These are phyloP conservation scores for Trametes cubensis DNA, from an alignment of 768 basidiomycete species.

Conservation along the genomic window DNA sequence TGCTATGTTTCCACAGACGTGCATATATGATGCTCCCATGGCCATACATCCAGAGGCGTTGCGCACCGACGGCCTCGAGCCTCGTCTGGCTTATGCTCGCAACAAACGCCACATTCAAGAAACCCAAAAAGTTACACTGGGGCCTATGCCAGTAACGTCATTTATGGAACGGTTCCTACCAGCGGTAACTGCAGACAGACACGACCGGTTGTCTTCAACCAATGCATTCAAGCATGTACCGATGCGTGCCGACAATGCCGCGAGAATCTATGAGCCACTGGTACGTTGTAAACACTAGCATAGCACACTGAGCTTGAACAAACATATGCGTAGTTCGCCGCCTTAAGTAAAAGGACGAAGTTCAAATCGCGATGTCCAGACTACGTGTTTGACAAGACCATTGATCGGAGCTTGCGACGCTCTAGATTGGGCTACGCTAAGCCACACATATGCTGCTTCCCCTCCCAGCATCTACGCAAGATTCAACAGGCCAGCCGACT, in stretches of 20 bases:
- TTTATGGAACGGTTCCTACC: not conserved
- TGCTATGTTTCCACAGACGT: too few relatives aligned
- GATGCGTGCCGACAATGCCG: not conserved
- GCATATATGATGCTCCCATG: too few relatives aligned
- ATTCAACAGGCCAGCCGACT: not conserved
- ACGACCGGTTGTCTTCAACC: not conserved
- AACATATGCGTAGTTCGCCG: conserved; percentile 24
- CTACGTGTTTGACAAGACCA: conserved; percentile 4
- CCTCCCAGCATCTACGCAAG: not conserved
- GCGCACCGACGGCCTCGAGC: too few relatives aligned
- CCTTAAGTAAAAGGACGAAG: not conserved
- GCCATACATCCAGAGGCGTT: too few relatives aligned
- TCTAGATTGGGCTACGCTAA: not conserved
- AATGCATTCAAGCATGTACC: conserved; percentile 8
- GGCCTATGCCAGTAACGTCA: conserved; percentile 14
- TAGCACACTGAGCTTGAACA: not conserved
- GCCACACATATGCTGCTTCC: conserved; percentile 20
- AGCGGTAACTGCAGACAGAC: not conserved
- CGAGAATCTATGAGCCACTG: not conserved
- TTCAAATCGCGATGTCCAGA: conserved; percentile 8
- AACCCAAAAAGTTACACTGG: not conserved
- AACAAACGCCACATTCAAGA: too few relatives aligned
- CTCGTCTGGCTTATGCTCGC: too few relatives aligned
- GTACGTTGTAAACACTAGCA: not conserved
- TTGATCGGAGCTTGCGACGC: not conserved